Evolutionary conservation across 345 rosid species (phyloP).

Genomic region (Eucalyptus marginata): DNA sequence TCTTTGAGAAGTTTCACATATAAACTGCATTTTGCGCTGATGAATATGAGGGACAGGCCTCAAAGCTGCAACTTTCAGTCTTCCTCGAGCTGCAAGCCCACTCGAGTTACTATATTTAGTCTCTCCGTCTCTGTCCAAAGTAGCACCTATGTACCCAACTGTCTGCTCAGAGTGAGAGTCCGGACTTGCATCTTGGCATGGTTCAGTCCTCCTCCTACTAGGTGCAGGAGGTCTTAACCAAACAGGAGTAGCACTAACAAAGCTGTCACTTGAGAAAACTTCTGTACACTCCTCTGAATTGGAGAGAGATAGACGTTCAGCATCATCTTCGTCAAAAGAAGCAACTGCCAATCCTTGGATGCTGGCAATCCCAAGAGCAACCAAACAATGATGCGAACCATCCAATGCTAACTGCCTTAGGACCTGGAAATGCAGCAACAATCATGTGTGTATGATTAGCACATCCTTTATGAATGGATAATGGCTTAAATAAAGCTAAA

Average conservation of each 20-base stretch:
- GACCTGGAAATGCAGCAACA: slow-evolving; percentile 8
- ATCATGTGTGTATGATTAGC: neutral
- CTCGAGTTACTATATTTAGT: neutral
- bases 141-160: neutral
- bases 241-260: slow-evolving; percentile 2
- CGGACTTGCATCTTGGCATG: slow-evolving; percentile 1
- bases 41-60: slow-evolving; percentile 37
- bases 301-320: slow-evolving; percentile 26
- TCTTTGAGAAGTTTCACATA: slow-evolving; percentile 17
- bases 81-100: neutral
- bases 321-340: slow-evolving; percentile 34
- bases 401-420: slow-evolving; percentile 38
- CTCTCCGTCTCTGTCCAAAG: neutral
- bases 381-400: slow-evolving; percentile 28
- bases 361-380: slow-evolving; percentile 37
- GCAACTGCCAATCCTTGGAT: slow-evolving; percentile 46
- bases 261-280: neutral
- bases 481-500: neutral
- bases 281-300: slow-evolving; percentile 8
- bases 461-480: neutral
- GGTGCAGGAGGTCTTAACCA: slow-evolving; percentile 43
- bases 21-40: slow-evolving; percentile 20
- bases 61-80: slow-evolving; percentile 32
- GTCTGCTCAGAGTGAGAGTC: neutral
- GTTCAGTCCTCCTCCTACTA: slow-evolving; percentile 15